These are phyloP conservation scores for Crithidia bombi DNA, from an alignment of 208 protist species.

Conservation along the genomic window DNA sequence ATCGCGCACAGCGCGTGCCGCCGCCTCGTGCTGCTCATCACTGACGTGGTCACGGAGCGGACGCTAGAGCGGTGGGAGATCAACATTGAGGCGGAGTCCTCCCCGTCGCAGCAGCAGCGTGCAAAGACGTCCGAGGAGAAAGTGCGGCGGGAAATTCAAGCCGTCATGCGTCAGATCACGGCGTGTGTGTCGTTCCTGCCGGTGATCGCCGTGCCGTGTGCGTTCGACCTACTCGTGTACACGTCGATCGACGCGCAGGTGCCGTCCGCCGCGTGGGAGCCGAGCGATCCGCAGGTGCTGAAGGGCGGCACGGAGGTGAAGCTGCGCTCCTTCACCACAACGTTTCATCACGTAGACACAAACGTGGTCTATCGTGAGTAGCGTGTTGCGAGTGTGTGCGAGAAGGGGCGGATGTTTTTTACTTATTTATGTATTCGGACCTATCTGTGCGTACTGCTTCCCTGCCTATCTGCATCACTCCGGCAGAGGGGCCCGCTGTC, in stretches of 20 bases:
- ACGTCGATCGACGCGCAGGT: slow-evolving; percentile 78
- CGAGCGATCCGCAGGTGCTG: slow-evolving; percentile 95
- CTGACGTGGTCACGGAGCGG: slow-evolving; percentile 51
- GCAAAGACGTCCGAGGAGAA: slow-evolving; percentile 76
- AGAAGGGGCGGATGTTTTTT: slow-evolving; percentile 1
- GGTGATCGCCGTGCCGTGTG: slow-evolving; percentile 77
- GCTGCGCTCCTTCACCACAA: slow-evolving; percentile 95
- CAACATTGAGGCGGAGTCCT: slow-evolving; percentile 58
- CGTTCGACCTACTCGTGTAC: slow-evolving; percentile 96
- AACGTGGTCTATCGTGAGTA: slow-evolving; percentile 84
- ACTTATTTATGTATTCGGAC: too few relatives aligned
- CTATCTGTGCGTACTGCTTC: neutral
- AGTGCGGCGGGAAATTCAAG: slow-evolving; percentile 94
- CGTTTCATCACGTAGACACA: slow-evolving; percentile 90
- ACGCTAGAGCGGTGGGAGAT: slow-evolving; percentile 98
- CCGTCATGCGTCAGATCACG: slow-evolving; percentile 97
- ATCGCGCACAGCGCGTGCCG: slow-evolving; percentile 89
- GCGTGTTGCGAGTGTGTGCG: neutral
- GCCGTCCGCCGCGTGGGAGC: slow-evolving; percentile 94
- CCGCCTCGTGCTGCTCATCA: slow-evolving; percentile 95
- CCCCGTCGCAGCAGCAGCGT: neutral
- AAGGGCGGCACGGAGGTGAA: slow-evolving; percentile 91
- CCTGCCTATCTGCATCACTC: neutral
- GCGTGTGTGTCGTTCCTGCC: slow-evolving; percentile 97
- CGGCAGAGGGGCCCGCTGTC: too few relatives aligned